phyloP scores from a whole-genome alignment of 73 alveolate species.

The Paramecium sonneborni region DNA sequence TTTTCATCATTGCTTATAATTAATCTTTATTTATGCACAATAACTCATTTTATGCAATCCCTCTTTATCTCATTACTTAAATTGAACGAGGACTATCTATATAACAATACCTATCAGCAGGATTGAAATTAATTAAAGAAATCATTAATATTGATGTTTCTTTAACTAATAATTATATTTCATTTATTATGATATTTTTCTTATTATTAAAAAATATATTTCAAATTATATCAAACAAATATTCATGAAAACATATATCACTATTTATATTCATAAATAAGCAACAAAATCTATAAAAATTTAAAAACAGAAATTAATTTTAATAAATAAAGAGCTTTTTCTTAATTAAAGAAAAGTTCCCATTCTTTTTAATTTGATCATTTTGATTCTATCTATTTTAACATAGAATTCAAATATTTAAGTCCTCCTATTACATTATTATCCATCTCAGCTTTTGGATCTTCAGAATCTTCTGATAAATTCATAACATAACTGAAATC shows the following conservation, averaged over 20 bases:
- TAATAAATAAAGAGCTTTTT: too few species aligned
- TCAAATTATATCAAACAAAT: too few species aligned
- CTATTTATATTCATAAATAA: too few species aligned
- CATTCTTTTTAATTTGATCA: background rate
- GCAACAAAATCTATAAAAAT: too few species aligned
- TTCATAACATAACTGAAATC: background rate
- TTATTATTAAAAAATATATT: too few species aligned
- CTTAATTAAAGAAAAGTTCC: too few species aligned
- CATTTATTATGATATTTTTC: too few species aligned
- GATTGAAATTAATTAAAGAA: conserved; percentile 26
- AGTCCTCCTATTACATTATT: background rate
- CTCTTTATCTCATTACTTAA: background rate
- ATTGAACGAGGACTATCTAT: conserved; percentile 24
- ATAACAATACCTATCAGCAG: background rate
- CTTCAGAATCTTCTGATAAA: background rate
- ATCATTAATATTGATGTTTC: background rate
- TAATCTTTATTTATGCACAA: background rate
- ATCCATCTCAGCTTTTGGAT: background rate
- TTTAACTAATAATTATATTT: too few species aligned
- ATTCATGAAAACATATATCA: too few species aligned
- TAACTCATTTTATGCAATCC: background rate
- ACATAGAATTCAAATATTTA: background rate
- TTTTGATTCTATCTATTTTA: background rate
- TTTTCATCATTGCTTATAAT: background rate
- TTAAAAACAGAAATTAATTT: too few species aligned